Percentiles rank a stretch among this genome's conserved stretches.
phyloP scores from a whole-genome alignment of 2,329 filamentous ascomycete species.

The Colletotrichum tanaceti region DNA sequence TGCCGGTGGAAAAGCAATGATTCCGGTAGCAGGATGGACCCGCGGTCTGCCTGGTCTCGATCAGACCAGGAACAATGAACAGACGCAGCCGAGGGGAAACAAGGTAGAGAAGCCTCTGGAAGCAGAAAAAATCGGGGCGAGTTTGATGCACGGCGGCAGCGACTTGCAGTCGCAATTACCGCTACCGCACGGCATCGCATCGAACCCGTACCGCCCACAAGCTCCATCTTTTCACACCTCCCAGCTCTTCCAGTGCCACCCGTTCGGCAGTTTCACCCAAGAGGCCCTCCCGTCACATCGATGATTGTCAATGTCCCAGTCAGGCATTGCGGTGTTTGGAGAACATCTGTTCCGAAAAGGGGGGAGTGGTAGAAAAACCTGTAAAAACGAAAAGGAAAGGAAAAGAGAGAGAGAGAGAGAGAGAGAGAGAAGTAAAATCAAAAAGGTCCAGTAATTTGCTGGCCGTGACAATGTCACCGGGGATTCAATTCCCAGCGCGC shows the following conservation, averaged over 20 bases:
- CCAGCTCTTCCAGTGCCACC: background rate
- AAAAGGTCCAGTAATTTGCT: constrained; percentile 33
- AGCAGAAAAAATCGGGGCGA: constrained; percentile 15
- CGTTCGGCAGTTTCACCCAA: background rate
- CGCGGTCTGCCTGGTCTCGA: constrained; percentile 2
- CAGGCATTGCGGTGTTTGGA: constrained; percentile 31
- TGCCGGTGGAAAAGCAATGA: constrained; percentile 25
- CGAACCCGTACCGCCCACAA: constrained; percentile 9
- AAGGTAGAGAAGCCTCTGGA: constrained; percentile 36
- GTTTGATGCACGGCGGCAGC: constrained; percentile 13
- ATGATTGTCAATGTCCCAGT: constrained; percentile 3
- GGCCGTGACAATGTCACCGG: constrained; percentile 20
- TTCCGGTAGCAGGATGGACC: background rate
- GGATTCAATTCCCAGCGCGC: background rate
- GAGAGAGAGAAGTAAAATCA: background rate
- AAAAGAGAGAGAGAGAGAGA: no score
- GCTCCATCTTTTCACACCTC: constrained; percentile 14
- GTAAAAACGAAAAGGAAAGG: no score
- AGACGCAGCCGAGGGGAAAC: constrained; percentile 12
- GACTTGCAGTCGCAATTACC: background rate
- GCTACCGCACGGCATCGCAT: constrained; percentile 9
- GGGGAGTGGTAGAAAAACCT: no score
- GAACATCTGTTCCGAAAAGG: background rate
- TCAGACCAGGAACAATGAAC: constrained; percentile 6
- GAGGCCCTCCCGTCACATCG: background rate